A percentile compares a stretch with the other conserved stretches of the same genome.
These are phyloP conservation scores for Mytilinidion resinicola DNA, from an alignment of 495 filamentous ascomycete genomes.

Conservation along the genomic window DNA sequence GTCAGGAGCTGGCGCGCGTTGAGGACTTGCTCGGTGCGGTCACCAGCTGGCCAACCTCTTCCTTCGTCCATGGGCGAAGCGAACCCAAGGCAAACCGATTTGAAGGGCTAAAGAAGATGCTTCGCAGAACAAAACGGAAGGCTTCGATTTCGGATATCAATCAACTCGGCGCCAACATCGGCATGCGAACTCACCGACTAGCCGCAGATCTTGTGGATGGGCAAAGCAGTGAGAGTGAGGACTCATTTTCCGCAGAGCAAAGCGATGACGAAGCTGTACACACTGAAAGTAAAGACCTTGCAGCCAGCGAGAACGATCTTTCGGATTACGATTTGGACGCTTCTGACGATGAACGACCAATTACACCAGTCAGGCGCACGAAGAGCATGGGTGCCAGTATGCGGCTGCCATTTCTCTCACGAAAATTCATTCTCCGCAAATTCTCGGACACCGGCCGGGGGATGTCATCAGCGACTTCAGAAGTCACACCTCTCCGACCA, in stretches of 20 bases:
- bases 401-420: conserved; percentile 11
- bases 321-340: conserved; percentile 35
- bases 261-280: conserved; percentile 12
- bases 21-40: conserved; percentile 29
- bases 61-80: conserved; percentile 48
- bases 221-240: conserved; percentile 42
- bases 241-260: conserved; percentile 39
- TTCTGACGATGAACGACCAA: conserved; percentile 22
- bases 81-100: conserved; percentile 38
- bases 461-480: neutral
- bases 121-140: conserved; percentile 46
- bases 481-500: conserved; percentile 14
- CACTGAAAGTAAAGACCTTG: conserved; percentile 41
- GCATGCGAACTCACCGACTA: conserved; percentile 71
- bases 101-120: conserved; percentile 46
- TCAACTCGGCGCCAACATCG: conserved; percentile 58
- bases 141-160: conserved; percentile 60
- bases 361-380: conserved; percentile 13
- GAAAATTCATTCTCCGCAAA: conserved; percentile 13
- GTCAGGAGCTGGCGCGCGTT: conserved; percentile 28
- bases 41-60: conserved; percentile 49
- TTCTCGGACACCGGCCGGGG: neutral
- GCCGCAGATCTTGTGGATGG: conserved; percentile 57
- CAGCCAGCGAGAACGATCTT: conserved; percentile 48
- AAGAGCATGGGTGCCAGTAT: conserved; percentile 18